Percentiles rank a stretch among this genome's conserved stretches.
Evolutionary conservation across 805 yeast species (phyloP).

Genomic region (Ogataea saltuana): DNA sequence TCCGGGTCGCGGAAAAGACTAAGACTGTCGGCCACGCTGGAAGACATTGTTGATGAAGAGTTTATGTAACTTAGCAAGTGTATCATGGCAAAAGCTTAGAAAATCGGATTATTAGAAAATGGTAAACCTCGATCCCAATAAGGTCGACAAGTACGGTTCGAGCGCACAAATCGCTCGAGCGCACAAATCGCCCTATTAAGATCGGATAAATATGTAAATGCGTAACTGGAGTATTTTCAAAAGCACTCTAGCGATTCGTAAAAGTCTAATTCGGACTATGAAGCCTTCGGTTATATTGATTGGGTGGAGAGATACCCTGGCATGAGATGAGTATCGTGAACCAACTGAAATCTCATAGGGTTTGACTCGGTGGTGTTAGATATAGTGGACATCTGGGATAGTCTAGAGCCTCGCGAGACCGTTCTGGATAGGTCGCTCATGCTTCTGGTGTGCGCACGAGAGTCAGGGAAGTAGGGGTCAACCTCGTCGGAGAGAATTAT

Average conservation of each 20-base stretch:
- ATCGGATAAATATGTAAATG: too few relatives aligned
- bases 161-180: too few relatives aligned
- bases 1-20: constrained; percentile 10
- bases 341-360: constrained; percentile 9
- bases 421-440: constrained; percentile 8
- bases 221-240: not conserved
- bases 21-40: constrained; percentile 21
- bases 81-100: not conserved
- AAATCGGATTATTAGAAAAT: not conserved
- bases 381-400: constrained; percentile 7
- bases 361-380: constrained; percentile 11
- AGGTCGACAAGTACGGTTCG: too few relatives aligned
- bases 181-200: too few relatives aligned
- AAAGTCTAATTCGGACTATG: not conserved
- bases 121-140: too few relatives aligned
- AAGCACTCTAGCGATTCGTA: not conserved
- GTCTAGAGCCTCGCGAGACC: constrained; percentile 8
- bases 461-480: constrained; percentile 2
- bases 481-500: constrained; percentile 2
- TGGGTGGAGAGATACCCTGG: constrained; percentile 17
- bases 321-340: constrained; percentile 17
- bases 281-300: too few relatives aligned
- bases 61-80: constrained; percentile 10
- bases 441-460: not conserved
- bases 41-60: constrained; percentile 26